Conservation (phyloP, 2,329 filamentous ascomycete species). For the Botryotinia calthae region DNA sequence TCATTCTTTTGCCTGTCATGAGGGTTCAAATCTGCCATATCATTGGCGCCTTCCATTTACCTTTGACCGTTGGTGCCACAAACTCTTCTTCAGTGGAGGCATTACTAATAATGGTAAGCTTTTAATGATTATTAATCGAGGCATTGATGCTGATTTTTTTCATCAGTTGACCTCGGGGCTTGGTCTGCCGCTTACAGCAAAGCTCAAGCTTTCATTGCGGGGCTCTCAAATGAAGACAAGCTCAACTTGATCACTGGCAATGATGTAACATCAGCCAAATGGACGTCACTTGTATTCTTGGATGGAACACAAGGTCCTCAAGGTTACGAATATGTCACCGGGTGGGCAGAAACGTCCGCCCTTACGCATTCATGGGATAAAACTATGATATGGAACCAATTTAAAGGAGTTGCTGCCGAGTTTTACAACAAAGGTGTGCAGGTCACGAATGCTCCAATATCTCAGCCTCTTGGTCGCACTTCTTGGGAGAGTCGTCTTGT, state of each 20-base stretch:
- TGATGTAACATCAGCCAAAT: slow-evolving; percentile 24
- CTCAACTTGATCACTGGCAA: slow-evolving; percentile 41
- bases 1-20: neutral
- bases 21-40: slow-evolving; percentile 7
- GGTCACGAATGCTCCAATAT: slow-evolving; percentile 23
- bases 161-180: slow-evolving; percentile 31
- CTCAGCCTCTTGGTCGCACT: slow-evolving; percentile 26
- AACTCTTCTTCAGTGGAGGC: neutral
- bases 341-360: slow-evolving; percentile 23
- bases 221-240: slow-evolving; percentile 45
- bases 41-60: slow-evolving; percentile 8
- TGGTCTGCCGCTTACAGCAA: slow-evolving; percentile 42
- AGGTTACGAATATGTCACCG: slow-evolving; percentile 27
- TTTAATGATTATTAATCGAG: neutral
- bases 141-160: neutral
- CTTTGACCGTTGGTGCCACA: neutral
- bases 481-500: slow-evolving; percentile 25
- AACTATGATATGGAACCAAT: slow-evolving; percentile 22
- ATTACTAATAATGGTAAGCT: neutral
- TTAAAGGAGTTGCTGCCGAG: slow-evolving; percentile 25
- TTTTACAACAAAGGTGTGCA: slow-evolving; percentile 28
- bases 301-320: slow-evolving; percentile 25
- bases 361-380: slow-evolving; percentile 26
- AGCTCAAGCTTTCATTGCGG: slow-evolving; percentile 41
- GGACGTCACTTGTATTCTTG: slow-evolving; percentile 24